Conservation (phyloP, 345 rosid genomes). For the Eucalyptus regnans region DNA sequence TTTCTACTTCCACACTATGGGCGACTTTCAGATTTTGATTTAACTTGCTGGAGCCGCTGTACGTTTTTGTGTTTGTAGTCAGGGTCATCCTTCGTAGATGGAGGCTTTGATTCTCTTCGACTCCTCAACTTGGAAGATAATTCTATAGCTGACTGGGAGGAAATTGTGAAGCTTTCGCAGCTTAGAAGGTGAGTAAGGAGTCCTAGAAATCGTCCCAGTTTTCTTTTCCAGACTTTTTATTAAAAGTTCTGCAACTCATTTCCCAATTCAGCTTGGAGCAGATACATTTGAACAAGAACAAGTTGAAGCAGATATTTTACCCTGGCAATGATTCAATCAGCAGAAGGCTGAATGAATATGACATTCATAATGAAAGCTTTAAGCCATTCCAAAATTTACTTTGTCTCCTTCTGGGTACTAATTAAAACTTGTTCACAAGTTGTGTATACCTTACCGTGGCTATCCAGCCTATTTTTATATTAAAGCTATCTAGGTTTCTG, state of each 20-base stretch:
- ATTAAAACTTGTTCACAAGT: background rate
- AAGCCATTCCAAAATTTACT: constrained; percentile 52
- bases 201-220: background rate
- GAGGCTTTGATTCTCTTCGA: constrained; percentile 55
- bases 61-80: constrained; percentile 13
- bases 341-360: background rate
- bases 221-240: background rate
- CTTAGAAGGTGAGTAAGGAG: constrained; percentile 50
- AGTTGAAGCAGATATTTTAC: constrained; percentile 37
- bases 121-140: constrained; percentile 89
- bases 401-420: constrained; percentile 80
- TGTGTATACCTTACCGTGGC: background rate
- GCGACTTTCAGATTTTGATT: background rate
- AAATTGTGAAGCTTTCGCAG: constrained; percentile 62
- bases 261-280: constrained; percentile 61
- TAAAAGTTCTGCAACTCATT: background rate
- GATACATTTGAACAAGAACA: constrained; percentile 81
- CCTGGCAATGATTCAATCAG: constrained; percentile 17
- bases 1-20: background rate
- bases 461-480: background rate
- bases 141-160: constrained; percentile 69
- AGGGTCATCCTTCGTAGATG: constrained; percentile 23
- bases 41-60: background rate
- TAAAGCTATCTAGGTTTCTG: background rate
- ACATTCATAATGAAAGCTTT: constrained; percentile 13